Evolutionary conservation across 768 basidiomycete species (phyloP), one percentile per base, ranked within the genome.

Genomic region (Lepiota brunneoincarnata): DNA sequence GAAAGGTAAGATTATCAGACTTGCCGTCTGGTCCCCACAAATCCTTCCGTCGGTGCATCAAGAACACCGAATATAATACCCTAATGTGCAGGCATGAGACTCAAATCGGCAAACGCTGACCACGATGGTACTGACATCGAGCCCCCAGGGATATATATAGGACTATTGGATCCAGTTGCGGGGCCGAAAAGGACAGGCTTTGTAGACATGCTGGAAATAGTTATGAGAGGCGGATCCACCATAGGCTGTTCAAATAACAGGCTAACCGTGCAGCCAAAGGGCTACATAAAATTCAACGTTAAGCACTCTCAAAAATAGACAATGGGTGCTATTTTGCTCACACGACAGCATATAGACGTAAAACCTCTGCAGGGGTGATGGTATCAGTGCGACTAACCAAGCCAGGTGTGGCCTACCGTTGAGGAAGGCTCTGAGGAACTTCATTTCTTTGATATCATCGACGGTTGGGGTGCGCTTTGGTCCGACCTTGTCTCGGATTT

Each of bases 11-110:
- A 4, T 15, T 53, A 4, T 31, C 31, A 43, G 1, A 55, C 70
- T 28, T 55, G 80, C 83, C 83, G 60, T 83, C 82, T 1, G 81
- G 74, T 6, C 83, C 82, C 82, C 82, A 84, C 3, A 82, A 70
- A 52, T 81, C 80, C 31, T 67, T 72, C 17, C 80, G 70, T 15
- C 71, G 63, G 41, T 75, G 72, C 64, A 72, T 73, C 56, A 67
- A 57, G 64, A 78, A 65, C 9, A 73, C 67, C 40, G 67, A 64
- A 49, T 69, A 70, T 11, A 59, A 43, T 12, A 52, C 21, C 14
- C 54, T 31, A 31, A 31, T 31, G 7, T 10, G 4, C 11, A 31
- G 31, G 31, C 3, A 24, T 7, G 17, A 37, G 36, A 23, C 23
- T n/a, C 7, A 31, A 31, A 9, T 31, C 7, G 4, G 7, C 31